Percentiles rank a stretch among this genome's conserved stretches.
These are phyloP conservation scores for Skeletonema costatum DNA, from an alignment of 108 stramenopile species.

Conservation along the genomic window DNA sequence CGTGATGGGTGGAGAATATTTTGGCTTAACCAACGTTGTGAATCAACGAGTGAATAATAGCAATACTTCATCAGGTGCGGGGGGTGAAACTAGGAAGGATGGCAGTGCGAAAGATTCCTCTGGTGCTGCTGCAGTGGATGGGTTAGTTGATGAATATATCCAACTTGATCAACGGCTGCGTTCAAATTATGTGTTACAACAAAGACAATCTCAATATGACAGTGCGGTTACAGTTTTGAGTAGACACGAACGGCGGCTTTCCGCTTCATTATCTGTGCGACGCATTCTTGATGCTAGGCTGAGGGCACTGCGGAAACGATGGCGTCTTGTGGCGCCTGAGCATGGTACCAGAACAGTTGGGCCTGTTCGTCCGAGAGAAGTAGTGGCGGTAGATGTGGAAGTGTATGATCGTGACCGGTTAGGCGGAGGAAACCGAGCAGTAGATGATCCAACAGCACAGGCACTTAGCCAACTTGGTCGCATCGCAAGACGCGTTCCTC, in stretches of 20 bases:
- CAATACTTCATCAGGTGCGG: constrained; percentile 9
- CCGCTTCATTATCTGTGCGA: constrained; percentile 56
- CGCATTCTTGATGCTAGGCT: constrained; percentile 61
- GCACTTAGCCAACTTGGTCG: constrained; percentile 39
- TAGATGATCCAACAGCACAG: constrained; percentile 1
- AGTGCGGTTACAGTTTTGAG: constrained; percentile 49
- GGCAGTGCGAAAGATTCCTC: constrained; percentile 6
- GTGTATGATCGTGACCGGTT: constrained; percentile 70
- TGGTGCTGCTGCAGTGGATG: constrained; percentile 7
- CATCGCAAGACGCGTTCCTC: constrained; percentile 74
- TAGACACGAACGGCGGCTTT: constrained; percentile 58
- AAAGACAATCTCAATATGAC: constrained; percentile 64
- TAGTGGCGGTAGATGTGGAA: constrained; percentile 83
- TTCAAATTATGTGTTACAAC: constrained; percentile 57
- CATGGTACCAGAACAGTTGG: constrained; percentile 69
- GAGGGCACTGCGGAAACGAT: constrained; percentile 62
- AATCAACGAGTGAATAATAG: constrained; percentile 38
- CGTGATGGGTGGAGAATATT: constrained; percentile 69
- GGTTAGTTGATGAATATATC: constrained; percentile 29
- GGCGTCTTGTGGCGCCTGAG: constrained; percentile 85
- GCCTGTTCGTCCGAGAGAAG: constrained; percentile 68
- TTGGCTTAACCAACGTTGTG: constrained; percentile 76
- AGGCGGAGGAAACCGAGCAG: constrained; percentile 40
- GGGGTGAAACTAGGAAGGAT: constrained; percentile 18
- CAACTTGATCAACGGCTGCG: constrained; percentile 46